These are phyloP conservation scores for Deinandra increscens DNA, from an alignment of 129 eudicot species.

Conservation along the genomic window DNA sequence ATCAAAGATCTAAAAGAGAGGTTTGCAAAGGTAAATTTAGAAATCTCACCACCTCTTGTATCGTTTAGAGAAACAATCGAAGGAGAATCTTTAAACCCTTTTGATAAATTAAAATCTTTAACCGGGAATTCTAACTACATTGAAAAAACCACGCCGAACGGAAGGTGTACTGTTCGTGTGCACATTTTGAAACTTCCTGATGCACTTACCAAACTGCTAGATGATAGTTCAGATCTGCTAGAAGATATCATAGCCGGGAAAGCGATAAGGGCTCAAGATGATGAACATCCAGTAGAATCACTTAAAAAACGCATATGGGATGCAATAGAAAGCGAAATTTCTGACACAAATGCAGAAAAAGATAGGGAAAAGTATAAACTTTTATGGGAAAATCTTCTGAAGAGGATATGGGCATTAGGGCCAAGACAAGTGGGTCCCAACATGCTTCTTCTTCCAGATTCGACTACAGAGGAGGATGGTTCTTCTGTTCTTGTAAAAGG, in stretches of 20 bases:
- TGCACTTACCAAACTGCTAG: constrained; percentile 76
- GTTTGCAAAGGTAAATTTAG: constrained; percentile 87
- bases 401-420: constrained; percentile 89
- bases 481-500: constrained; percentile 57
- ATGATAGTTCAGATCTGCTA: constrained; percentile 69
- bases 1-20: constrained; percentile 86
- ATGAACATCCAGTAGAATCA: constrained; percentile 63
- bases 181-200: constrained; percentile 82
- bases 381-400: constrained; percentile 57
- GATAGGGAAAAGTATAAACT: constrained; percentile 60
- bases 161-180: constrained; percentile 84
- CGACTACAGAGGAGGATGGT: constrained; percentile 16
- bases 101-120: constrained; percentile 58
- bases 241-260: constrained; percentile 82
- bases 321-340: constrained; percentile 65
- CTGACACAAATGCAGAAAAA: constrained; percentile 39
- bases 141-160: constrained; percentile 80
- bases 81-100: constrained; percentile 51
- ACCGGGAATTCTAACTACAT: constrained; percentile 51
- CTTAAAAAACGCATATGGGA: constrained; percentile 69
- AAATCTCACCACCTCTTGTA: constrained; percentile 93
- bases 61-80: constrained; percentile 92
- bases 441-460: constrained; percentile 76
- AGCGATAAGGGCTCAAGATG: constrained; percentile 47
- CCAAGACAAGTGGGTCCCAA: constrained; percentile 95